Percentiles rank a stretch among this genome's conserved stretches.
These are phyloP conservation scores for Claviceps purpurea DNA, from an alignment of 2,329 filamentous ascomycete genomes.

Conservation along the genomic window DNA sequence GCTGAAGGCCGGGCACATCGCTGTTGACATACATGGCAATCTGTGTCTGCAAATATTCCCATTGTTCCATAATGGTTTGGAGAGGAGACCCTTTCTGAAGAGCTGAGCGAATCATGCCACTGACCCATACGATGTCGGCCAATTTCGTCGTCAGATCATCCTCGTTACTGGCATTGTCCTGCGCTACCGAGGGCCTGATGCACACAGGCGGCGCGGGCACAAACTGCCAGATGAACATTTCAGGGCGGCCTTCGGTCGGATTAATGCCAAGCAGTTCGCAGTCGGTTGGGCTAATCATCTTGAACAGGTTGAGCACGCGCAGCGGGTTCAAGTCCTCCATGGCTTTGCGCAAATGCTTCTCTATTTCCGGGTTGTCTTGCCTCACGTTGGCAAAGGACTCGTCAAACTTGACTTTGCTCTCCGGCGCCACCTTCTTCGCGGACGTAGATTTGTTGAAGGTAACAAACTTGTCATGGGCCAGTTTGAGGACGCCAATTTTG, in stretches of 20 bases:
- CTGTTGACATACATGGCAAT: constrained; percentile 98
- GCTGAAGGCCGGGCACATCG: constrained; percentile 83
- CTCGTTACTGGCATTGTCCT: constrained; percentile 87
- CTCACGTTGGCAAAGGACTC: constrained; percentile 71
- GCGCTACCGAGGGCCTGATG: constrained; percentile 84
- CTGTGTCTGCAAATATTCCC: constrained; percentile 92
- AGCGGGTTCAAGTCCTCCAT: constrained; percentile 90
- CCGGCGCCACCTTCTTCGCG: constrained; percentile 67
- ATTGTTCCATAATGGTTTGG: constrained; percentile 89
- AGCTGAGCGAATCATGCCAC: constrained; percentile 71
- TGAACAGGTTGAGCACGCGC: constrained; percentile 80
- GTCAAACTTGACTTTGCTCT: constrained; percentile 74
- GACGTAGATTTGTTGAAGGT: constrained; percentile 81
- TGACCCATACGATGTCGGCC: constrained; percentile 91
- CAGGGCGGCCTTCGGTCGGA: constrained; percentile 72
- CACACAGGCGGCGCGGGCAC: constrained; percentile 88
- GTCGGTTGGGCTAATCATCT: constrained; percentile 69
- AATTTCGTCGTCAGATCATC: constrained; percentile 95
- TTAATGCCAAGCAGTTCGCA: constrained; percentile 87
- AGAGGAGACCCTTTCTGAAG: constrained; percentile 73
- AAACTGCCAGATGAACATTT: constrained; percentile 97
- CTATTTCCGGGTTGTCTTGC: constrained; percentile 65
- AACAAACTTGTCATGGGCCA: constrained; percentile 85
- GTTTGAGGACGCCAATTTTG: constrained; percentile 84
- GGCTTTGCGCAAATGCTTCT: constrained; percentile 82